Base-by-base conservation (phyloP, 2,329 filamentous ascomycete genomes). In the Scolecobasidium constrictum region DNA sequence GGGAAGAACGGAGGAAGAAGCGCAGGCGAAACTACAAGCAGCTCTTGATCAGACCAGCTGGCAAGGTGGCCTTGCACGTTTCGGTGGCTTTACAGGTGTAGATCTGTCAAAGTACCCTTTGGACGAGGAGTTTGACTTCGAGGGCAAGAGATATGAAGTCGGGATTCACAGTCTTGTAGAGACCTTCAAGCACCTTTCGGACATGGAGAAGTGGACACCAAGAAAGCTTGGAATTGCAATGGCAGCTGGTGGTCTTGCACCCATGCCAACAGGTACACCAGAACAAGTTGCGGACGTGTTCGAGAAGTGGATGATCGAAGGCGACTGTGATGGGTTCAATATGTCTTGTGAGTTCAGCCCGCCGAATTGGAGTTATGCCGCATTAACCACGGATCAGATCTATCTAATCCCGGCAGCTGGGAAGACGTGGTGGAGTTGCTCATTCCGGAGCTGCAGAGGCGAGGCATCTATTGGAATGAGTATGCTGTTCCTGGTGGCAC, bases 391-490 rank as follows among this genome's bases (percentile, higher is more conserved):
- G n/a, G n/a, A n/a, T n/a, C n/a, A 37, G 35, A 37, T 37, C 18
- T 37, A 12, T 37, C 35, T 9, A 37, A 37, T 12, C 35, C 35
- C 7, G 35, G 35, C 13, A 37, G 35, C 22, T 37, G 22, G 13
- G 35, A 76, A 45, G 77, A 81, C 47, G 73, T 81, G n/a, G 69
- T 75, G 33, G 72, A 80, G 20, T 61, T 77, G 1, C 57, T 81
- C 6, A 53, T 81, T 3, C 78, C 77, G 0, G 78, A 81, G 49
- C 63, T 82, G n/a, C 68, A 67, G 15, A 61, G 58, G 12, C 63
- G 77, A 15, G 74, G 75, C 0, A 53, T 75, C 2, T 74, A 75
- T 53, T 72, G 55, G 55, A 52, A 61, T 17, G 60, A 63, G 35
- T 66, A 64, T 49, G 62, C 64, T 3, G 69, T 73, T 1, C 66